Evolutionary conservation across 2,329 filamentous ascomycete genomes (phyloP).

Genomic region (Pseudofabraea citricarpa): DNA sequence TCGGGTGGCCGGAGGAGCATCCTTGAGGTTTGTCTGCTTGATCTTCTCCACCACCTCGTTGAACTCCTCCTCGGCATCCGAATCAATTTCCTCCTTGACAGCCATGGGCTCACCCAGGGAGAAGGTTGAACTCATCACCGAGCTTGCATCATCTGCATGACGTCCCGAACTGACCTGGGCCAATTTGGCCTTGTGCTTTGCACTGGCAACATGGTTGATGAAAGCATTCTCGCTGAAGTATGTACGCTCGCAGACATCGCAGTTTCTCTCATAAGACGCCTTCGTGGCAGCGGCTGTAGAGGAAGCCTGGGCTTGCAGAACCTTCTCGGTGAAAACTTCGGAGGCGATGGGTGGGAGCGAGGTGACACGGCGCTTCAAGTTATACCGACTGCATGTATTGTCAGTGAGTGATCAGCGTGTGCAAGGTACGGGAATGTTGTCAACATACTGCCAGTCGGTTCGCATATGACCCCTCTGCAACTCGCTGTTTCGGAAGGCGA

Average conservation of each 20-base stretch:
- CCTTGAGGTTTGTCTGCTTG: conserved; percentile 54
- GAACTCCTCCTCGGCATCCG: conserved; percentile 70
- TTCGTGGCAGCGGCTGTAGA: conserved; percentile 81
- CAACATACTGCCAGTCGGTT: conserved; percentile 92
- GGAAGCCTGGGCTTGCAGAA: conserved; percentile 81
- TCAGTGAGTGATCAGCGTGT: conserved; percentile 17
- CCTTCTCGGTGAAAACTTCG: conserved; percentile 92
- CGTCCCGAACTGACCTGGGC: conserved; percentile 37
- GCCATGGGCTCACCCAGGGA: conserved; percentile 71
- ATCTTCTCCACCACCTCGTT: conserved; percentile 73
- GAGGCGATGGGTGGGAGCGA: conserved; percentile 86
- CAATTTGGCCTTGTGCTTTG: conserved; percentile 76
- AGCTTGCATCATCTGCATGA: conserved; percentile 64
- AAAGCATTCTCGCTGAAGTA: conserved; percentile 97
- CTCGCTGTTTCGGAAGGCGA: conserved; percentile 91
- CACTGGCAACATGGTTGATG: conserved; percentile 84
- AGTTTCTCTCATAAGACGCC: conserved; percentile 81
- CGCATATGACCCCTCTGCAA: conserved; percentile 95
- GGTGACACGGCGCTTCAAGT: conserved; percentile 90
- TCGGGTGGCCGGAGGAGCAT: conserved; percentile 16
- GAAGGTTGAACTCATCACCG: conserved; percentile 86
- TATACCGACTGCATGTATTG: conserved; percentile 67
- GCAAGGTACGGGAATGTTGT: conserved; percentile 2
- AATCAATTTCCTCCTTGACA: conserved; percentile 49
- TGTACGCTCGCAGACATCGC: conserved; percentile 79